Base-by-base conservation (phyloP, 192 early-diverging fungal genomes). In the Backusella sp. region DNA sequence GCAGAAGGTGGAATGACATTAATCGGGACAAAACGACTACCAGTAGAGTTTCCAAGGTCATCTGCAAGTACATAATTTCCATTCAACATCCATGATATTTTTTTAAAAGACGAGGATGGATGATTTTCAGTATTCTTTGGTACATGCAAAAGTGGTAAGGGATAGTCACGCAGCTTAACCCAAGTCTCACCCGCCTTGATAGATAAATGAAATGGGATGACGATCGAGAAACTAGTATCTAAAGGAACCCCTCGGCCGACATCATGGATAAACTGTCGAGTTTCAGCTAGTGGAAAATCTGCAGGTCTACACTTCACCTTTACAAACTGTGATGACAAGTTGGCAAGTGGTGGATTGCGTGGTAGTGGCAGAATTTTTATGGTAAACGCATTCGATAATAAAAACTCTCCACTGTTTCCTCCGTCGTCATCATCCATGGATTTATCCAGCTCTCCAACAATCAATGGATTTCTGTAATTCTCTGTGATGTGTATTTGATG, bases 41-140 rank as follows among this genome's bases (percentile, higher is more conserved):
- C 75, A 19, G 72, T 72, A 0, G 42, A n/a, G 1, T 44, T 68
- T n/a, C 78, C 75, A 59, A 83, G 73, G 15, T 85, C 81, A 44
- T 82, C 78, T 1, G 68, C 84, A 73, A 85, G 73, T 0, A 82
- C 81, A 67, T 80, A 79, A 53, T 80, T 37, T 3, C 81, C 84
- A 19, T 70, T 21, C 1, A 85, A 36, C 34, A 41, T 41, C 72
- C 75, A 85, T 7, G 81, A 74, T 6, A 66, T 49, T 17, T 49
- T 21, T 9, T 32, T 70, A 2, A 32, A 32, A 32, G 73, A 32
- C 8, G 8, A 28, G 30, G 19, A n/a, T 21, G 32, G 35, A 2
- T 52, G 36, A n/a, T 9, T 69, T 30, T 39, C 39, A 14, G 15
- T 17, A 71, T 49, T 19, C 39, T 70, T 41, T 12, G 84, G 84